phyloP scores from a whole-genome alignment of 441 rosid species.

The Pelargonium citronellum region DNA sequence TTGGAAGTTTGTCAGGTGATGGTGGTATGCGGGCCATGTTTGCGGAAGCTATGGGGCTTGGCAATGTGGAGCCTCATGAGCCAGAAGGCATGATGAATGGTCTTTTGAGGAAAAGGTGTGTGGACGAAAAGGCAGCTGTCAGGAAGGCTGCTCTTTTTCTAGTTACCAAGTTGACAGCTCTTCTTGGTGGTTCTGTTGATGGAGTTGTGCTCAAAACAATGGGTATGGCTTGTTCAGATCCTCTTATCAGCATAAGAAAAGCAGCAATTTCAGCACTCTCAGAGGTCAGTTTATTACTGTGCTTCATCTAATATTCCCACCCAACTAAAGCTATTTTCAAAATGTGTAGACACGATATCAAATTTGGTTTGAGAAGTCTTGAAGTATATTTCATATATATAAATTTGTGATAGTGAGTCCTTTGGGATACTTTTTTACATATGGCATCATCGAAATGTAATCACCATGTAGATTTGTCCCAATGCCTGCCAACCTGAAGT shows the following conservation, averaged over 20 bases:
- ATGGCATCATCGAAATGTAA: too few relatives aligned
- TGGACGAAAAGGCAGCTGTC: conserved; percentile 84
- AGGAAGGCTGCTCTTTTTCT: conserved; percentile 79
- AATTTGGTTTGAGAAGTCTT: neutral
- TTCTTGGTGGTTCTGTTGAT: conserved; percentile 61
- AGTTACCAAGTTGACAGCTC: conserved; percentile 57
- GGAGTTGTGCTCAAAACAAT: conserved; percentile 58
- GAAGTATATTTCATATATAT: too few relatives aligned
- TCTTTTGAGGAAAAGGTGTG: conserved; percentile 65
- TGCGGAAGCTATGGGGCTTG: conserved; percentile 49
- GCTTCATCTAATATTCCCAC: conserved; percentile 7
- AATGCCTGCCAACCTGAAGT: neutral
- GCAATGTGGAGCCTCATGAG: conserved; percentile 18
- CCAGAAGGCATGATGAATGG: conserved; percentile 43
- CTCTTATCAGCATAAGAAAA: conserved; percentile 85
- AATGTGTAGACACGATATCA: neutral
- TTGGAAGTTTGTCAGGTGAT: conserved; percentile 48
- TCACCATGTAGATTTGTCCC: too few relatives aligned
- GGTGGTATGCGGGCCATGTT: conserved; percentile 39
- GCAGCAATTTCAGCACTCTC: conserved; percentile 86
- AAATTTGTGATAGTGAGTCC: too few relatives aligned
- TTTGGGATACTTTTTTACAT: neutral
- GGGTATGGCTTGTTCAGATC: conserved; percentile 90
- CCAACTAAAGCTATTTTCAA: neutral
- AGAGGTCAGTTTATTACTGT: conserved; percentile 49